Evolutionary conservation across 1,139 yeast genomes (phyloP).

Genomic region (Debaryomyces singareniensis): DNA sequence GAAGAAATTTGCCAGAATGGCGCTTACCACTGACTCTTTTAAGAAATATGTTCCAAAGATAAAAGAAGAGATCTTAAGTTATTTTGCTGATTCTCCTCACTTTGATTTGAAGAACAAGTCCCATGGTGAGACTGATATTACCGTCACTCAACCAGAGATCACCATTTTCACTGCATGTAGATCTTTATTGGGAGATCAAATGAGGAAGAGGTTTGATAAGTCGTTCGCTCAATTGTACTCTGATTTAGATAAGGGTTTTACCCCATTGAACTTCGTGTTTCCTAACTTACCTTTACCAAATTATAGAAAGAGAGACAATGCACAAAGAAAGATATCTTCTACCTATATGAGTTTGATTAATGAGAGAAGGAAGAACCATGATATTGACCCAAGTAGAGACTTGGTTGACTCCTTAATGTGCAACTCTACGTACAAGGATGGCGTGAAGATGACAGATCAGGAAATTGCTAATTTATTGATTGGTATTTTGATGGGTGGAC

Average conservation of each 20-base stretch:
- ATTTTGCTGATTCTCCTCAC: conserved; percentile 50
- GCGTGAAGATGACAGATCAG: conserved; percentile 87
- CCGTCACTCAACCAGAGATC: conserved; percentile 87
- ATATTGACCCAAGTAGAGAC: conserved; percentile 74
- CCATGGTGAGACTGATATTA: conserved; percentile 59
- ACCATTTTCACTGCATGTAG: conserved; percentile 96
- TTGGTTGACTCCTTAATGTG: conserved; percentile 84
- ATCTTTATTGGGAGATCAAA: conserved; percentile 83
- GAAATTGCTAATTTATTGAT: conserved; percentile 91
- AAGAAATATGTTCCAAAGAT: conserved; percentile 82
- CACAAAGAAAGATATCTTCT: conserved; percentile 72
- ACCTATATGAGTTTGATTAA: conserved; percentile 77
- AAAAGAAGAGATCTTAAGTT: conserved; percentile 65
- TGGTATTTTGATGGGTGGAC: conserved; percentile 99
- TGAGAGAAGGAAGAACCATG: conserved; percentile 67
- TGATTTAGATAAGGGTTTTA: conserved; percentile 94
- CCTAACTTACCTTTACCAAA: conserved; percentile 88
- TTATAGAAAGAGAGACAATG: conserved; percentile 78
- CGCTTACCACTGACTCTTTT: conserved; percentile 83
- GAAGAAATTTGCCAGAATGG: conserved; percentile 90
- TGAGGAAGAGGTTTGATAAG: conserved; percentile 76
- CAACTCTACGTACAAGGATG: conserved; percentile 84
- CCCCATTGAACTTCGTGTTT: conserved; percentile 93
- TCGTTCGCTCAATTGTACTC: conserved; percentile 81
- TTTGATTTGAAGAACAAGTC: conserved; percentile 32